These are phyloP conservation scores for Sophora flavescens DNA, from an alignment of 306 rosid genomes.

Conservation along the genomic window DNA sequence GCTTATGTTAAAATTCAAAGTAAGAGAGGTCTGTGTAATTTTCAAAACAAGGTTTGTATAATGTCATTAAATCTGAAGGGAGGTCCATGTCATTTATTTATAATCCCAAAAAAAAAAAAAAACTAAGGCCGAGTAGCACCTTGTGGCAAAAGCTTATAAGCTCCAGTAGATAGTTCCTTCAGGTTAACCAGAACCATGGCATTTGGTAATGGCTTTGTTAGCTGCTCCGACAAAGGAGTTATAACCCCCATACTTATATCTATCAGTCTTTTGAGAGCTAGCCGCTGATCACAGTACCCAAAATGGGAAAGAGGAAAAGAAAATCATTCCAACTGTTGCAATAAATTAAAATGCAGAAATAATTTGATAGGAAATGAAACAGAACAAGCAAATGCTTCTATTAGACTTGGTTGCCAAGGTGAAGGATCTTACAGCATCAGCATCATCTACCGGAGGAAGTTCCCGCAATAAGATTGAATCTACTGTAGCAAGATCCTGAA, in stretches of 20 bases:
- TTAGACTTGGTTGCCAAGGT: slow-evolving; percentile 39
- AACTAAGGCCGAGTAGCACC: slow-evolving; percentile 58
- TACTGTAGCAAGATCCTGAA: slow-evolving; percentile 96
- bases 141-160: slow-evolving; percentile 91
- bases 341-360: slow-evolving; percentile 20
- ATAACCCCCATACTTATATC: slow-evolving; percentile 93
- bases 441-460: slow-evolving; percentile 85
- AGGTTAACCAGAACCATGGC: slow-evolving; percentile 92
- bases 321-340: slow-evolving; percentile 34
- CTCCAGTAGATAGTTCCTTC: slow-evolving; percentile 87
- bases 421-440: slow-evolving; percentile 73
- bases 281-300: slow-evolving; percentile 68
- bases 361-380: slow-evolving; percentile 14
- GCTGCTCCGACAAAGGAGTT: slow-evolving; percentile 93
- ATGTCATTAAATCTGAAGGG: slow-evolving; percentile 37
- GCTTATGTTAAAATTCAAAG: slow-evolving; percentile 27
- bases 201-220: slow-evolving; percentile 91
- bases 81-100: slow-evolving; percentile 26
- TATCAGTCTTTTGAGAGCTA: slow-evolving; percentile 87
- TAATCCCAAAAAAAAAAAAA: slow-evolving; percentile 25
- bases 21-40: neutral
- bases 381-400: slow-evolving; percentile 31
- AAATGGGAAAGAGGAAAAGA: slow-evolving; percentile 29
- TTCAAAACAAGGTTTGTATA: neutral
- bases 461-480: slow-evolving; percentile 92